Base-by-base conservation (phyloP, 352 stramenopile genomes). In the Globisporangium barbulae region DNA sequence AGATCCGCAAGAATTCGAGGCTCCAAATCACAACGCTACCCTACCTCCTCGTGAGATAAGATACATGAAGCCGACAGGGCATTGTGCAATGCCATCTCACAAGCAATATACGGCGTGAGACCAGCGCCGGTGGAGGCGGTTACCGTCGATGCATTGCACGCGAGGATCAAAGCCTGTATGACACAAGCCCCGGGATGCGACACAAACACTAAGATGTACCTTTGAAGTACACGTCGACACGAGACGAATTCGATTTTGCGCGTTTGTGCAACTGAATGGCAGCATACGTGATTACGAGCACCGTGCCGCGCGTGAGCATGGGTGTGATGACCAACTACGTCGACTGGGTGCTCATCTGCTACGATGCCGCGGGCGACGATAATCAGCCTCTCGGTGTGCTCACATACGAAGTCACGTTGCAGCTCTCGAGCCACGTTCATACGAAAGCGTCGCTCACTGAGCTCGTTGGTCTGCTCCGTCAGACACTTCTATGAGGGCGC, bases 381-480 rank as follows among this genome's bases (percentile, higher is more conserved):
- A 12, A 8, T 3, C 8, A 15, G n/a, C 45, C 4, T 9, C 45
- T n/a, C n/a, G n/a, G 12, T 6, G 45, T 52, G n/a, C 45, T 28
- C 45, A 52, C 45, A 4, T 21, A 9, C 45, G 45, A 52, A 28
- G 7, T 30, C 21, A 17, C 45, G 45, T n/a, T 31, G 7, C 45
- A 52, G 45, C 21, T 52, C n/a, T 15, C 1, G 22, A 8, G 21
- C 8, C 45, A n/a, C 7, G n/a, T 52, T 3, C 21, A 5, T 2
- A 52, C 45, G 45, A 52, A 52, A 30, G 45, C 9, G n/a, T 52
- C 45, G n/a, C 45, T 52, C n/a, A 15, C 45, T 28, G n/a, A n/a
- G n/a, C n/a, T n/a, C n/a, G n/a, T n/a, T n/a, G n/a, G n/a, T n/a
- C n/a, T n/a, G n/a, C n/a, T n/a, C n/a, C n/a, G n/a, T n/a, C n/a